Conservation (phyloP, 768 basidiomycete species). For the Saitozyma podzolica region DNA sequence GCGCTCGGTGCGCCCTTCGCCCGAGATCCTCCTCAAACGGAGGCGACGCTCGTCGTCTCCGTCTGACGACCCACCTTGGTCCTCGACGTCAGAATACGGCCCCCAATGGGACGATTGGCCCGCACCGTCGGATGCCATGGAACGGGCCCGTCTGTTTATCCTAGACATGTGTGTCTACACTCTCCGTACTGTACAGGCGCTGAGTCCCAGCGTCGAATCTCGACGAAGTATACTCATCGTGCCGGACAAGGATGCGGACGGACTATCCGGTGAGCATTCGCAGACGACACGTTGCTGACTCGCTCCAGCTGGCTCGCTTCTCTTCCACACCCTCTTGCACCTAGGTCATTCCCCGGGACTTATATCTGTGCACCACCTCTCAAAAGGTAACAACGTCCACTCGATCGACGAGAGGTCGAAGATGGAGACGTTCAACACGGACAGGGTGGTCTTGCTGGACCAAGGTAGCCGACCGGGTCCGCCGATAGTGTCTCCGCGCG, state of each 20-base stretch:
- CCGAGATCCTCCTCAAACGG: too few relatives aligned
- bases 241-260: conserved; percentile 59
- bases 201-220: conserved; percentile 25
- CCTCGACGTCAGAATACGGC: conserved; percentile 23
- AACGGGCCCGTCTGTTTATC: conserved; percentile 48
- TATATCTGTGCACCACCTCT: conserved; percentile 55
- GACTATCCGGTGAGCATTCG: conserved; percentile 36
- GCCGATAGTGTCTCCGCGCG: background rate
- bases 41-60: too few relatives aligned
- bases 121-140: conserved; percentile 47
- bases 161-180: conserved; percentile 45
- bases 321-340: conserved; percentile 54
- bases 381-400: conserved; percentile 57
- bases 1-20: too few relatives aligned
- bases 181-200: background rate
- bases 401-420: conserved; percentile 46
- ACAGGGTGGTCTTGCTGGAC: conserved; percentile 56
- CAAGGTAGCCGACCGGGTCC: conserved; percentile 57
- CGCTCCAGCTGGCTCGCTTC: conserved; percentile 50
- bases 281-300: background rate
- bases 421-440: conserved; percentile 46
- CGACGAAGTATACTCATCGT: conserved; percentile 51
- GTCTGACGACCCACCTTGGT: too few relatives aligned
- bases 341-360: conserved; percentile 51
- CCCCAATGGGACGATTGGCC: conserved; percentile 52